Percentiles rank a stretch among this genome's conserved stretches.
Conservation (phyloP, 2,329 filamentous ascomycete genomes). For the Pseudogymnoascus sp. region DNA sequence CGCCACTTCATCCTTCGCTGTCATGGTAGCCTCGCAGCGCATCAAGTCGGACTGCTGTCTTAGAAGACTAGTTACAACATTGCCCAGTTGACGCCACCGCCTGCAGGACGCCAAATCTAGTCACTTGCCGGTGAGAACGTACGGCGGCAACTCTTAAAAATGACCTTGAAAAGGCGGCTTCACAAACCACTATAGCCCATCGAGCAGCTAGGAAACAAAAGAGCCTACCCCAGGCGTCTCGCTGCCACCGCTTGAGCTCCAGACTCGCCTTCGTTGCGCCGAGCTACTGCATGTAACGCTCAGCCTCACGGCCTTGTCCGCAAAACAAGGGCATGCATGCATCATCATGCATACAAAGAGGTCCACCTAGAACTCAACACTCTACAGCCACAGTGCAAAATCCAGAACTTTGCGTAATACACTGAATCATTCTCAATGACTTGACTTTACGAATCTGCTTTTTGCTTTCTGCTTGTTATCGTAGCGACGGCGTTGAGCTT, state of each 20-base stretch:
- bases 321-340: constrained; percentile 7
- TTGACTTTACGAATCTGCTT: not conserved
- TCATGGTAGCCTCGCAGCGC: constrained; percentile 2
- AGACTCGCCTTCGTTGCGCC: not conserved
- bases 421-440: constrained; percentile 6
- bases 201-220: not conserved
- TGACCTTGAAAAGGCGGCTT: not conserved
- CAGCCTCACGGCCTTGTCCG: constrained; percentile 6
- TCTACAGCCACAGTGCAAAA: not conserved
- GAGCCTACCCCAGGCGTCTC: not conserved
- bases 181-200: not conserved
- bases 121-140: not conserved
- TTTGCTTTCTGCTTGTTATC: not conserved
- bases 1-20: not conserved
- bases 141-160: not conserved
- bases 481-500: constrained; percentile 6
- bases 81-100: not conserved
- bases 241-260: not conserved
- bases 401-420: not conserved
- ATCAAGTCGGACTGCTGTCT: not conserved
- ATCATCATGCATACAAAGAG: constrained; percentile 9
- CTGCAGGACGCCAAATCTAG: not conserved
- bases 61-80: not conserved
- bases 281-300: constrained; percentile 5
- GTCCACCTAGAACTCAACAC: constrained; percentile 7